Evolutionary conservation across 495 filamentous ascomycete genomes (phyloP), one percentile per base, ranked within the genome.

Genomic region (Penicillium salamii): DNA sequence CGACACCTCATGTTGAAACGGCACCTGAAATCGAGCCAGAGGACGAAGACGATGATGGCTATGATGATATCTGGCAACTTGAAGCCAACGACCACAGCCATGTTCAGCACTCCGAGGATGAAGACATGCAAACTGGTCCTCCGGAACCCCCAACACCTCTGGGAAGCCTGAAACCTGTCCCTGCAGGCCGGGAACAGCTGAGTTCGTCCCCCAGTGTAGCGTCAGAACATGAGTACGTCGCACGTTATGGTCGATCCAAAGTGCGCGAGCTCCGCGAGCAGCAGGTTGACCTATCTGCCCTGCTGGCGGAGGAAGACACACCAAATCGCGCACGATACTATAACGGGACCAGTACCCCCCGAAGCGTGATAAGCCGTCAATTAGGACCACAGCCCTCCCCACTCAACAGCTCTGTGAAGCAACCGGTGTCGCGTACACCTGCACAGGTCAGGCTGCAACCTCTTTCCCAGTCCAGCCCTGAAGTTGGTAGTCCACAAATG

Each of bases 1-100:
- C 7, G 19, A 9, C 8, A 15, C 12, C 29, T 17, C 5, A 46
- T 28, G 18, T 18, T 3, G 31, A 45, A 19, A 34, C 23, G 28
- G 33, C 36, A 24, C 33, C 21, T 6, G 40, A 50, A 4, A 33
- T 19, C 24, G 50, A 57, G 19, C 34, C 48, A 6, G 59, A 52
- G 23, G 12, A 28, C 14, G 3, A 62, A 12, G 68, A 65, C 11
- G 66, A 67, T 5, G 69, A 67, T 40, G 70, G 58, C 1, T 68
- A 65, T 42, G 69, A 65, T 50, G 70, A 75, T 42, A 74, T 75
- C 18, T 76, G 73, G 73, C 73, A 75, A 49, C 61, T 66, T 53
- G 71, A 76, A 50, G 73, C 73, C 21, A 60, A 62, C 9, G 66
- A 71, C 23, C 57, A 66, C 41, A 67, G 63, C 18, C 46, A 63